phyloP scores from a whole-genome alignment of 2,329 filamentous ascomycete species.

The Ascosphaera acerosa region DNA sequence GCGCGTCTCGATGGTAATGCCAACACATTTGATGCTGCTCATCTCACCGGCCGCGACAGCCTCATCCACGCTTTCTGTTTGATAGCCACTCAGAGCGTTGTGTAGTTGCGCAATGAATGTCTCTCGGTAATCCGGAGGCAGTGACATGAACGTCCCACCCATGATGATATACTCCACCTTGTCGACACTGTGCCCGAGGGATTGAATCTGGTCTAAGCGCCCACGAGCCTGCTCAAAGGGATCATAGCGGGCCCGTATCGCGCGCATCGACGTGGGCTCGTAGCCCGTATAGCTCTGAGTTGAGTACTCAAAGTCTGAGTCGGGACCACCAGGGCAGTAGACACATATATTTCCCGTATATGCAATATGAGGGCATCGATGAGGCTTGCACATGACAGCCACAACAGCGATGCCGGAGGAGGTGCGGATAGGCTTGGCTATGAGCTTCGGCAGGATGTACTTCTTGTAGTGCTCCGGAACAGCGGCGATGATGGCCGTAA shows the following conservation, averaged over 20 bases:
- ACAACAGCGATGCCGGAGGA: conserved; percentile 95
- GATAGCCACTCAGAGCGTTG: conserved; percentile 89
- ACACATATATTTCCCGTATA: conserved; percentile 99
- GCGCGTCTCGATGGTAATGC: conserved; percentile 92
- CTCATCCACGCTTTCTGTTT: conserved; percentile 83
- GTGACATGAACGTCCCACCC: conserved; percentile 97
- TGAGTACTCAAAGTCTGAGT: conserved; percentile 97
- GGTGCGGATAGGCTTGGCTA: conserved; percentile 82
- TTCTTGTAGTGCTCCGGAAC: conserved; percentile 99
- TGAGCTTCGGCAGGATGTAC: conserved; percentile 85
- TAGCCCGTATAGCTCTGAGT: conserved; percentile 98
- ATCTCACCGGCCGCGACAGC: conserved; percentile 84
- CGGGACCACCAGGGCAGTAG: conserved; percentile 90
- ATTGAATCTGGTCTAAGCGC: conserved; percentile 87
- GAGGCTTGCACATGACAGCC: conserved; percentile 98
- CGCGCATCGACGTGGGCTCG: conserved; percentile 94
- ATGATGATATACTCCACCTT: conserved; percentile 99
- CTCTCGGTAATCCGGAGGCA: conserved; percentile 69
- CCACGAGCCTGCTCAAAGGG: conserved; percentile 94
- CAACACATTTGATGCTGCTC: conserved; percentile 93
- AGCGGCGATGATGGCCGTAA: conserved; percentile 92
- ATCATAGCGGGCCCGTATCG: conserved; percentile 88
- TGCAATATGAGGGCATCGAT: conserved; percentile 89
- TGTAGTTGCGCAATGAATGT: conserved; percentile 89
- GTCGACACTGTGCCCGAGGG: conserved; percentile 85